Conservation (phyloP, 345 rosid genomes). For the Bretschneidera sinensis region DNA sequence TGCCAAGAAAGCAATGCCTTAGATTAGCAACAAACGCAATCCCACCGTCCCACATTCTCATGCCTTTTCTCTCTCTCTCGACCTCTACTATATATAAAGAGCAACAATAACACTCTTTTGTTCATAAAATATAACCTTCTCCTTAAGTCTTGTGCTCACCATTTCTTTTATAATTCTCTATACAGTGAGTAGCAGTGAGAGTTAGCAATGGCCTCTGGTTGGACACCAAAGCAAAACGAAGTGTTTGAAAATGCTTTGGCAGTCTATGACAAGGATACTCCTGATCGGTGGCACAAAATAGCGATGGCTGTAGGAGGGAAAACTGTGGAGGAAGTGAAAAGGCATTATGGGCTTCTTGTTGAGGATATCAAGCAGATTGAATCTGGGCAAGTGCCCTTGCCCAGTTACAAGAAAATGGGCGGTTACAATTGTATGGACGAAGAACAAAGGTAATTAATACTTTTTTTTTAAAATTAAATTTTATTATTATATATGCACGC, state of each 20-base stretch:
- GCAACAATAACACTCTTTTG: not conserved
- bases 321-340: conserved; percentile 30
- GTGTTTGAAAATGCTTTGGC: conserved; percentile 51
- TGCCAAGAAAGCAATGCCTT: no score
- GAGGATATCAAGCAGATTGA: conserved; percentile 47
- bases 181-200: conserved; percentile 13
- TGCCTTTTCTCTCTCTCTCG: no score
- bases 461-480: no score
- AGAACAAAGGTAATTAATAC: conserved; percentile 34
- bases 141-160: not conserved
- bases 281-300: conserved; percentile 44
- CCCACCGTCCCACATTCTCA: no score
- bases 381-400: conserved; percentile 42
- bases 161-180: not conserved
- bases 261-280: conserved; percentile 38
- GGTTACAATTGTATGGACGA: conserved; percentile 29
- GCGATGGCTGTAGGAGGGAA: conserved; percentile 48
- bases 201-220: conserved; percentile 31
- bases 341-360: conserved; percentile 39
- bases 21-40: no score
- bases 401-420: conserved; percentile 31
- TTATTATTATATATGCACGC: no score
- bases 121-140: conserved; percentile 3
- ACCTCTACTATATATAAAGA: conserved; percentile 34
- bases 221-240: conserved; percentile 52